Evolutionary conservation across 2,329 filamentous ascomycete genomes (phyloP).

Genomic region (Lojkania enalia): DNA sequence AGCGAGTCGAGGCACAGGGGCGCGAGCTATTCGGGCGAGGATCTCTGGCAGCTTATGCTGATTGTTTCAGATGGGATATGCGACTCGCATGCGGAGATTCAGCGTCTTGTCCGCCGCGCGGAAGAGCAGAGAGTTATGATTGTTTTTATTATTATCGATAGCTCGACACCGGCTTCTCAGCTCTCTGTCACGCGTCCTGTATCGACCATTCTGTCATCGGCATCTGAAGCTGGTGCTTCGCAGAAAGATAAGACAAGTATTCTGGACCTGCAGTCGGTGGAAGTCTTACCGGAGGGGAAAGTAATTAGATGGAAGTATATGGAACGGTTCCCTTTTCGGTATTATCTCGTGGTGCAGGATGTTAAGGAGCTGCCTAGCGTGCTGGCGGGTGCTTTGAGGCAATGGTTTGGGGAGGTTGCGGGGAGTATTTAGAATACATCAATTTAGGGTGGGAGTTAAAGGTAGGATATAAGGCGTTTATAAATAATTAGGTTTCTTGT

Average conservation of each 20-base stretch:
- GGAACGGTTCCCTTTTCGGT: constrained; percentile 94
- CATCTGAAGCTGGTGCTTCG: constrained; percentile 22
- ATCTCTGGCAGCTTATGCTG: constrained; percentile 93
- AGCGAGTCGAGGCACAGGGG: constrained; percentile 70
- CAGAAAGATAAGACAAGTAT: constrained; percentile 68
- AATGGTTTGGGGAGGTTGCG: constrained; percentile 85
- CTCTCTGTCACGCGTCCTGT: constrained; percentile 11
- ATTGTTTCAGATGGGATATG: constrained; percentile 94
- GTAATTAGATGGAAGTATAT: constrained; percentile 88
- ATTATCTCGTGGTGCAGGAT: constrained; percentile 93
- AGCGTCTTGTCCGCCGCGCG: constrained; percentile 80
- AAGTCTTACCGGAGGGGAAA: constrained; percentile 71
- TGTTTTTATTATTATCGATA: constrained; percentile 95
- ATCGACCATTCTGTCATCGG: too few species aligned
- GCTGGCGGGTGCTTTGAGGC: constrained; percentile 82
- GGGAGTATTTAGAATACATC: constrained; percentile 43
- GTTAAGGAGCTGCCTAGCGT: constrained; percentile 89
- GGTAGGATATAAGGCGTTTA: too few species aligned
- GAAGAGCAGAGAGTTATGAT: constrained; percentile 96
- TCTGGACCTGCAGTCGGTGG: constrained; percentile 83
- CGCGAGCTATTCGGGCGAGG: constrained; percentile 54
- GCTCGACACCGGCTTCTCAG: constrained; percentile 33
- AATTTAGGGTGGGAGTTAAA: too few species aligned
- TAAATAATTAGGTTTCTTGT: too few species aligned
- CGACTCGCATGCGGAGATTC: constrained; percentile 82